These are phyloP conservation scores for Santalum album DNA, from an alignment of 164 flowering plant genomes.

Conservation along the genomic window DNA sequence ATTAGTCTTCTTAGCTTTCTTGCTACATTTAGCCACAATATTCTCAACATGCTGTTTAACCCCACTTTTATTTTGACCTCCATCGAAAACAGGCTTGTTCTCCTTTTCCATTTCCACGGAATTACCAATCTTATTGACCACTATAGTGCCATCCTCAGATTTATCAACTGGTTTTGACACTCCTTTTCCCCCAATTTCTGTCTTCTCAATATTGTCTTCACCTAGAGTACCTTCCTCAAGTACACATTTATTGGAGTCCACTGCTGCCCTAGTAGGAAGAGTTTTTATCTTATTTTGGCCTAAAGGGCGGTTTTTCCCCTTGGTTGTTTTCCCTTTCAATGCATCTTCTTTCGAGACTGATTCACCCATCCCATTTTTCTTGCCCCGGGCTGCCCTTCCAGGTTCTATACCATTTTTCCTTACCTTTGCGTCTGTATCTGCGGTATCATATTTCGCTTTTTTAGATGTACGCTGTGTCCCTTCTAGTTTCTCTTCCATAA, in stretches of 20 bases:
- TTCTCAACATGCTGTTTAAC: slow-evolving; percentile 16
- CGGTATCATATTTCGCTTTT: neutral
- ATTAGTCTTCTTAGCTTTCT: slow-evolving; percentile 6
- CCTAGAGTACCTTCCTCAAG: slow-evolving; percentile 5
- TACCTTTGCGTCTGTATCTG: neutral
- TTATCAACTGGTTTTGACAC: slow-evolving; percentile 11
- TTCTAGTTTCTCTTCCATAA: slow-evolving; percentile 9
- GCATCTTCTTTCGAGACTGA: slow-evolving; percentile 9
- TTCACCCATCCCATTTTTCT: slow-evolving; percentile 5
- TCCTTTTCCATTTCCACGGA: slow-evolving; percentile 40
- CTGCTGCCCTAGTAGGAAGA: neutral
- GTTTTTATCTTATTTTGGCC: slow-evolving; percentile 19
- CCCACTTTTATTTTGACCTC: slow-evolving; percentile 8
- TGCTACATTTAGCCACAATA: slow-evolving; percentile 15
- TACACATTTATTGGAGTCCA: slow-evolving; percentile 10
- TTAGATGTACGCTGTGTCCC: neutral
- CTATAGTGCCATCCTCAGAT: slow-evolving; percentile 8
- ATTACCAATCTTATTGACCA: slow-evolving; percentile 13
- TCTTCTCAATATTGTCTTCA: slow-evolving; percentile 8
- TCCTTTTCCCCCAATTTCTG: slow-evolving; percentile 8
- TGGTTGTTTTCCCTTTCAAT: slow-evolving; percentile 8
- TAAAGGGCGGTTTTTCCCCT: slow-evolving; percentile 17
- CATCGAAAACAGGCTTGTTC: slow-evolving; percentile 25
- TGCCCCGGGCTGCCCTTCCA: slow-evolving; percentile 7
- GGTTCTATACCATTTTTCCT: slow-evolving; percentile 6